Conservation (phyloP, 1,284 basidiomycete species). For the Cutaneotrichosporon dermatis region DNA sequence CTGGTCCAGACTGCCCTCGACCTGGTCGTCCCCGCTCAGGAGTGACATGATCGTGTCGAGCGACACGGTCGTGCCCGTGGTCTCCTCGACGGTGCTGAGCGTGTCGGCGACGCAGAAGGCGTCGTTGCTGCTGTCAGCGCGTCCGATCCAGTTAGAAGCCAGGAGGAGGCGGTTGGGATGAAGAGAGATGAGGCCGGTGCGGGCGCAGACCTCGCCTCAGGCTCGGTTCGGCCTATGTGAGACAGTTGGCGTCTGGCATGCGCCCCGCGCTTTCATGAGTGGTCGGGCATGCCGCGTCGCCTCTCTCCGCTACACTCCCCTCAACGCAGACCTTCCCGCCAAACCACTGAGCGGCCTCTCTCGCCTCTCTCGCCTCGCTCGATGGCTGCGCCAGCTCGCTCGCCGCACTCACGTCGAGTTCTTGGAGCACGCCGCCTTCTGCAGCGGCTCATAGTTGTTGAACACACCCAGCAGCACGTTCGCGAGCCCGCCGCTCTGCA, state of each 20-base stretch:
- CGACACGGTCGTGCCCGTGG: conserved; percentile 26
- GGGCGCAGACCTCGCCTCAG: no score
- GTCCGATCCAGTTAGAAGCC: neutral
- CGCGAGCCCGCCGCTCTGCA: conserved; percentile 14
- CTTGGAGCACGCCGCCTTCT: conserved; percentile 38
- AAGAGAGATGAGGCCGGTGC: no score
- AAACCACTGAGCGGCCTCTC: no score
- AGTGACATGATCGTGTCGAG: conserved; percentile 26
- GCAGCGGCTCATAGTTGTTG: conserved; percentile 31
- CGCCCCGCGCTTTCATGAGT: no score
- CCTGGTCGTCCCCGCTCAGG: conserved; percentile 20
- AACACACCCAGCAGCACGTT: conserved; percentile 18
- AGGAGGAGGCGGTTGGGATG: no score
- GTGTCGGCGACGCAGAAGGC: conserved; percentile 38
- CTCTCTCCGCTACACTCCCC: no score
- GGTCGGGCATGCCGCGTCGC: no score
- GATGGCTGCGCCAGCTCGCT: no score
- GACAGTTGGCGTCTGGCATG: no score
- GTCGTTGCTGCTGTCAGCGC: conserved; percentile 26
- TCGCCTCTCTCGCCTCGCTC: no score
- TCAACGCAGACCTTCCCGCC: no score
- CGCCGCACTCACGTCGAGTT: conserved; percentile 37
- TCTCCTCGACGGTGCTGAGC: conserved; percentile 34
- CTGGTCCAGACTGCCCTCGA: conserved; percentile 15
- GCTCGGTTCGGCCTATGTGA: no score